phyloP scores from a whole-genome alignment of 1,284 basidiomycete genomes.

The Lentinula novae-zelandiae region DNA sequence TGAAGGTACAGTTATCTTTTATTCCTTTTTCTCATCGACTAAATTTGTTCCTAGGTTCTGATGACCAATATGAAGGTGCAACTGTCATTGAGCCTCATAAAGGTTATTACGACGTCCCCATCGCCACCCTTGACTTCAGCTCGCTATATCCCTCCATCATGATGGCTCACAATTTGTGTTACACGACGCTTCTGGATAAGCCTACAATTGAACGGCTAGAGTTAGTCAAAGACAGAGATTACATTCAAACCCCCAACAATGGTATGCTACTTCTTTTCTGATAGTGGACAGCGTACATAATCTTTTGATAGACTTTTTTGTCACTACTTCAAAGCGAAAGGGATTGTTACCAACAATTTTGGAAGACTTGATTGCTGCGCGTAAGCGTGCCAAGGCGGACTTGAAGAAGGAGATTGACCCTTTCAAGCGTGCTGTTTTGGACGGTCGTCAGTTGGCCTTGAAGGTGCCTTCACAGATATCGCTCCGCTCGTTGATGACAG shows the following conservation, averaged over 20 bases:
- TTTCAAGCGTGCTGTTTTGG: constrained; percentile 91
- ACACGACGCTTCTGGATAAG: constrained; percentile 87
- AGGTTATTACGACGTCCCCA: constrained; percentile 92
- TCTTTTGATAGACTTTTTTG: constrained; percentile 71
- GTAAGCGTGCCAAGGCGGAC: constrained; percentile 91
- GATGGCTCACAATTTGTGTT: constrained; percentile 99
- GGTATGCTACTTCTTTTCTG: constrained; percentile 45
- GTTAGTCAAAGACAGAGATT: constrained; percentile 84
- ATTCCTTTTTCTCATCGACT: neutral
- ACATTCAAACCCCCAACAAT: constrained; percentile 88
- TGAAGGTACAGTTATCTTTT: constrained; percentile 53
- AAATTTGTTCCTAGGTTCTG: constrained; percentile 51
- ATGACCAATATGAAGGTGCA: constrained; percentile 96
- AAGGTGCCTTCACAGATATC: constrained; percentile 52
- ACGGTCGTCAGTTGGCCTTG: constrained; percentile 90
- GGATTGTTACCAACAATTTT: constrained; percentile 88
- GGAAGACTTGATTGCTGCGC: constrained; percentile 86
- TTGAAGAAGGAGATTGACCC: constrained; percentile 94
- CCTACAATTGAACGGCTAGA: constrained; percentile 70
- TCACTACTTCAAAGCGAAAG: constrained; percentile 68
- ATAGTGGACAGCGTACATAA: neutral
- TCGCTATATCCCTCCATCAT: constrained; percentile 98
- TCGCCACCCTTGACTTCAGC: constrained; percentile 95
- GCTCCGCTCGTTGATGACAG: neutral
- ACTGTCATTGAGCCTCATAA: constrained; percentile 94